A percentile compares a stretch with the other conserved stretches of the same genome.
Evolutionary conservation across 306 rosid genomes (phyloP).

Genomic region (Corylus avellana): DNA sequence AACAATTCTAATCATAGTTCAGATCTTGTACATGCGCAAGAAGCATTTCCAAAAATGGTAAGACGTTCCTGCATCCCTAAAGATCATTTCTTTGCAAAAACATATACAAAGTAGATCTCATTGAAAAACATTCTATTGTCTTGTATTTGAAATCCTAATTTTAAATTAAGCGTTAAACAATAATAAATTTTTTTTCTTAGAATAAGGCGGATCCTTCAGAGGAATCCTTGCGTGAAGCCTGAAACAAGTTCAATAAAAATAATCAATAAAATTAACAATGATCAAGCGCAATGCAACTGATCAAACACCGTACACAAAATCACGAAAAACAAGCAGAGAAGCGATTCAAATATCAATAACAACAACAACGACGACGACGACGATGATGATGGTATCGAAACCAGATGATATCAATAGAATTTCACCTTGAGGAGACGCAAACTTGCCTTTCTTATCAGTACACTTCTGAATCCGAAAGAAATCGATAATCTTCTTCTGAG

Average conservation of each 20-base stretch:
- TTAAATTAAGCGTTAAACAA: neutral
- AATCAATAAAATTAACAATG: neutral
- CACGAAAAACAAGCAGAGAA: neutral
- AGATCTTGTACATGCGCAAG: neutral
- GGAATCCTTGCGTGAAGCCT: neutral
- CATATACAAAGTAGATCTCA: neutral
- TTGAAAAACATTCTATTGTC: neutral
- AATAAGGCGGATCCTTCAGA: neutral
- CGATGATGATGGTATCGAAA: neutral
- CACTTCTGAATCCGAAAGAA: conserved; percentile 68
- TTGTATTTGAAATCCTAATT: neutral
- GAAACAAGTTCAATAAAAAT: neutral
- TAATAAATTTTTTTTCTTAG: neutral
- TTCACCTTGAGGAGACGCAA: conserved; percentile 54
- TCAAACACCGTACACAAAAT: neutral
- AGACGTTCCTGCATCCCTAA: neutral
- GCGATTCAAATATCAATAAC: neutral
- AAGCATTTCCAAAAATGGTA: neutral
- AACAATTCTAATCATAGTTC: neutral
- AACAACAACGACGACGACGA: neutral
- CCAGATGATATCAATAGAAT: neutral
- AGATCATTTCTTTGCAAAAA: neutral
- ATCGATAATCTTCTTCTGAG: conserved; percentile 71
- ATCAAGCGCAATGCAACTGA: neutral
- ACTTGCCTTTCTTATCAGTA: conserved; percentile 16